These are phyloP conservation scores for Suillus weaverae DNA, from an alignment of 768 basidiomycete species.

Conservation along the genomic window DNA sequence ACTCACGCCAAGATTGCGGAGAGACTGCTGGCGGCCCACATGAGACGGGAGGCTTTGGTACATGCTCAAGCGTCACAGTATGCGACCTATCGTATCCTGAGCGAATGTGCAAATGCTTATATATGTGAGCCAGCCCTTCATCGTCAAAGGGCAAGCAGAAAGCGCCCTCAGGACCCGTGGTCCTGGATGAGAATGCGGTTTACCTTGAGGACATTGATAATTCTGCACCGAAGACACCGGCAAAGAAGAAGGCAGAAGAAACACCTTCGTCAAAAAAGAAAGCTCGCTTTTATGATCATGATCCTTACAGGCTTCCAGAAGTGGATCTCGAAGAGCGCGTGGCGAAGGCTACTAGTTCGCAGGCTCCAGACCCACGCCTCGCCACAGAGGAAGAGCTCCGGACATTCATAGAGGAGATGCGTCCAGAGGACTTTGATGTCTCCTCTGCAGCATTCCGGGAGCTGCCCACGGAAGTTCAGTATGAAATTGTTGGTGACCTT, in stretches of 20 bases:
- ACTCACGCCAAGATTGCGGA: conserved; percentile 89
- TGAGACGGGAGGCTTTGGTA: conserved; percentile 85
- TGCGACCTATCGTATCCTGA: conserved; percentile 18
- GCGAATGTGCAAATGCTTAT: conserved; percentile 2
- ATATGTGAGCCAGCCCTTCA: conserved; percentile 18
- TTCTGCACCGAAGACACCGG: conserved; percentile 53
- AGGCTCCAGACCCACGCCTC: conserved; percentile 82
- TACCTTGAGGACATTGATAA: conserved; percentile 86
- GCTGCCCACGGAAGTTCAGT: conserved; percentile 94
- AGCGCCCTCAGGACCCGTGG: conserved; percentile 44
- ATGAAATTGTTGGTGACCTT: conserved; percentile 96
- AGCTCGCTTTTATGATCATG: conserved; percentile 70
- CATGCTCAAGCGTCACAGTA: conserved; percentile 50
- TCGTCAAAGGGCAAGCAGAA: conserved; percentile 47
- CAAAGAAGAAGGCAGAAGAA: conserved; percentile 23
- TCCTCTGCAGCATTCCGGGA: conserved; percentile 86
- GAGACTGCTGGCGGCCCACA: conserved; percentile 87
- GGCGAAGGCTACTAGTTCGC: conserved; percentile 57
- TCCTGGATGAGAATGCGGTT: conserved; percentile 70
- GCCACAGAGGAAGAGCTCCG: conserved; percentile 96
- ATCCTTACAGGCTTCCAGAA: conserved; percentile 92
- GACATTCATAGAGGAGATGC: conserved; percentile 93
- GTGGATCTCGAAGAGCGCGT: conserved; percentile 67
- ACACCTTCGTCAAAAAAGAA: conserved; percentile 58
- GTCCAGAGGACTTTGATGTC: conserved; percentile 93